Evolutionary conservation across 2,329 filamentous ascomycete genomes (phyloP).

Genomic region (Colletotrichum sp.): DNA sequence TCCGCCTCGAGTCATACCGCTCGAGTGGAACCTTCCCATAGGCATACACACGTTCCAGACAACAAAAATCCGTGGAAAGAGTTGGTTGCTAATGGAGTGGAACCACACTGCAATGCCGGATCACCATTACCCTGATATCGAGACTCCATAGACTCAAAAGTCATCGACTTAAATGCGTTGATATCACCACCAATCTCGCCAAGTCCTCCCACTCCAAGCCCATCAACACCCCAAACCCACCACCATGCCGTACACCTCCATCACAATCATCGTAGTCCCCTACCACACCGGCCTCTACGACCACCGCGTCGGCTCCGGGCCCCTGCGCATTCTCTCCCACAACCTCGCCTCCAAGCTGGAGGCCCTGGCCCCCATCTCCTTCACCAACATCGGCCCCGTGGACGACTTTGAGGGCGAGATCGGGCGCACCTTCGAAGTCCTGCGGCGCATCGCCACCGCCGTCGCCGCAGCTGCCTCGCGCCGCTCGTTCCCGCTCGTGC

Average conservation of each 20-base stretch:
- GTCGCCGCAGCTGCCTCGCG: constrained; percentile 30
- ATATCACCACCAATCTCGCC: rapidly evolving
- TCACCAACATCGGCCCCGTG: constrained; percentile 33
- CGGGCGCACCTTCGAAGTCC: constrained; percentile 40
- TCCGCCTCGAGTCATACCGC: not conserved
- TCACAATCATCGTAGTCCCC: constrained; percentile 40
- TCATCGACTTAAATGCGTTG: not conserved
- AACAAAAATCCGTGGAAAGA: not conserved
- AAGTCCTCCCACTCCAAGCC: not conserved
- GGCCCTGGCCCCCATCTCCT: constrained; percentile 22
- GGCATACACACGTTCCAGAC: rapidly evolving
- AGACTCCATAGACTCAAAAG: not conserved
- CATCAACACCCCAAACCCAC: rapidly evolving
- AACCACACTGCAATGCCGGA: not conserved
- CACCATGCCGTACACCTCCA: constrained; percentile 19
- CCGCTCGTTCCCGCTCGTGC: constrained; percentile 39
- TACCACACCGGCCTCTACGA: constrained; percentile 43
- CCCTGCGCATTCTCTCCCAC: constrained; percentile 31
- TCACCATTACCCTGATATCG: not conserved
- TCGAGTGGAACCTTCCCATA: not conserved
- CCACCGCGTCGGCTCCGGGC: constrained; percentile 41
- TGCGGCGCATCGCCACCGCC: constrained; percentile 37
- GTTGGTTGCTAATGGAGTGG: not conserved
- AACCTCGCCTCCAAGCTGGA: constrained; percentile 33
- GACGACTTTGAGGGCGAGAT: constrained; percentile 44